Evolutionary conservation across 2,329 filamentous ascomycete genomes (phyloP), one percentile per base, ranked within the genome.

Genomic region (Ophiostoma himal-ulmi): DNA sequence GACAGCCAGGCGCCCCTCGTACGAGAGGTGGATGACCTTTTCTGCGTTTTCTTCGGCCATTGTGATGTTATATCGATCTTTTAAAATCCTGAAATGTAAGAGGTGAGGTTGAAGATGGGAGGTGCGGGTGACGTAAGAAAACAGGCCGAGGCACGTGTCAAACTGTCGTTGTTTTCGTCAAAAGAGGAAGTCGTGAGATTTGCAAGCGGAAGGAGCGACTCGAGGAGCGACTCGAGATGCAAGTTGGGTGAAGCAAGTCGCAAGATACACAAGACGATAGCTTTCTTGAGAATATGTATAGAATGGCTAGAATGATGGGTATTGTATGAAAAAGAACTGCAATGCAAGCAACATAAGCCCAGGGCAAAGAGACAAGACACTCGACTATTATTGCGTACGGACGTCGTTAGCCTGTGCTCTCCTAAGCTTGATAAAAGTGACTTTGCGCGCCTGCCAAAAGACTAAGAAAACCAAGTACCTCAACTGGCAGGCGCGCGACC

Each of bases 1-100:
- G 77, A 94, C 87, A 76, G 94, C 92, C 74, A 93, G 81, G 72
- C 88, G 89, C 78, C 87, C 90, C 75, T 84, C 82, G 79, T 89
- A 91, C 72, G 88, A 84, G 75, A 91, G 77, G 66, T 83, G 78
- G 74, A 82, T 84, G 72, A 90, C 83, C 10, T 69, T 44, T 48
- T 71, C 64, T 13, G 60, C 70, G 54, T 34, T 8, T 30, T 54
- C 20, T 1, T 66, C 52, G 13, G 67, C 36, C 71, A 72, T 74
- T 64, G 26, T 48, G 64, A 13, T 30, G 37, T 22, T 44, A 13
- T 30, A n/a, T 22, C 30, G 8, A 3, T 39, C 11, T 4, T 22
- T n/a, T n/a, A n/a, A n/a, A n/a, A n/a, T n/a, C n/a, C n/a, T 66
- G 39, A n/a, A 64, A 36, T 5, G 37, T 17, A 41, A 64, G 26